Base-by-base conservation (phyloP, 148 eudicot genomes). In the Chenopodium quinoa region DNA sequence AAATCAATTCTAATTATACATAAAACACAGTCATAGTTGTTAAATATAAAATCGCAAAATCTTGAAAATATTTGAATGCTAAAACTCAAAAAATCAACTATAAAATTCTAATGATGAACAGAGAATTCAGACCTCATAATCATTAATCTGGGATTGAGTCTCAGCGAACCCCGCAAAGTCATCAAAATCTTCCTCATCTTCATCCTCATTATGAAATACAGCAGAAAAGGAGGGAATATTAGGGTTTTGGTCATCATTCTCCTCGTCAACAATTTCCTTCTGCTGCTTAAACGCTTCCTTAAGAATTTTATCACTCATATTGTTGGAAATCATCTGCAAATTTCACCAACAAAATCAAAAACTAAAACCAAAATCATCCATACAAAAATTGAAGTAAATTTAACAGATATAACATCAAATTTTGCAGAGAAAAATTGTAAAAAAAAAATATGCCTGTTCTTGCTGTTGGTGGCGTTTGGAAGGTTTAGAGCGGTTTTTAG, bases 261-360 rank as follows among this genome's bases (percentile, higher is more conserved):
- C 86, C 83, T 93, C 99, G 65, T 90, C 92, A 63, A 91, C 85
- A 31, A 95, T 83, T 71, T 95, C 98, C 83, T 88, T 93, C 84
- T 93, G 98, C 89, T 96, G 99, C 46, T 87, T 71, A 2, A 86
- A 76, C 4, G 99, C 99, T 85, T 92, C 97, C 64, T 81, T 91
- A 62, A 96, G 82, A 44, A 96, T 93, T 84, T 90, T 96, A 13
- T 91, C 92, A 78, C 97, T 96, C 83, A 91, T 83, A 10, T 76
- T 84, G 73, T 85, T 77, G 10, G 94, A 88, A 82, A 95, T 88
- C 82, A 84, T 82, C 98, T 95, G 87, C 9, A 48, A 29, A 25
- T 6, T 47, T 4, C 10, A 11, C 27, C 62, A 75, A 72, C 69
- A 12, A 79, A 58, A 20, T 11, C 27, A 58, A 58, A 58, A 77